phyloP scores from a whole-genome alignment of 1,284 basidiomycete genomes.

The Trichosporon coremiiforme region DNA sequence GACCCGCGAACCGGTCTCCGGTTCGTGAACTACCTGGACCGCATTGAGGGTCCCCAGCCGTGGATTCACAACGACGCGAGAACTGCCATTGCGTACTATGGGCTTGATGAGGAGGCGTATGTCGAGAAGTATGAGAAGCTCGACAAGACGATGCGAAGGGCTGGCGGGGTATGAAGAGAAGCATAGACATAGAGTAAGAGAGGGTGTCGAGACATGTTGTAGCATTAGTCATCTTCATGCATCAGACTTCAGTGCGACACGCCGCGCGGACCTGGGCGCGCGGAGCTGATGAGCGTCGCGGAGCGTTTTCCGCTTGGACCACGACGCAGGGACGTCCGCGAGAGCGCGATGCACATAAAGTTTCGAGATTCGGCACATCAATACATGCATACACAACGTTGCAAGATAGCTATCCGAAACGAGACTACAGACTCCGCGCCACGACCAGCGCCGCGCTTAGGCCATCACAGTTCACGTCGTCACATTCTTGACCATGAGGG shows the following conservation, averaged over 20 bases:
- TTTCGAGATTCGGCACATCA: too few relatives aligned
- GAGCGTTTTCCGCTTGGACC: too few relatives aligned
- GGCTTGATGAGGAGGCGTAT: not conserved
- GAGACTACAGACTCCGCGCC: too few relatives aligned
- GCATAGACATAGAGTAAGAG: not conserved
- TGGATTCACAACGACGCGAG: not conserved
- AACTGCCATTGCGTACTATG: constrained; percentile 2
- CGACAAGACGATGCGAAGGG: not conserved
- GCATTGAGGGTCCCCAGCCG: constrained; percentile 2
- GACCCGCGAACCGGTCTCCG: constrained; percentile 36
- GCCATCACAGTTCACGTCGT: too few relatives aligned
- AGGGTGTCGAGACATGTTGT: not conserved
- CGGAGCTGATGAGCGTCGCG: too few relatives aligned
- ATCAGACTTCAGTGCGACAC: not conserved
- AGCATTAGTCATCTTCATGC: constrained; percentile 5
- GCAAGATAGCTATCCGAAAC: too few relatives aligned
- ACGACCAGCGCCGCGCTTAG: too few relatives aligned
- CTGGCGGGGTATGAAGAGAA: not conserved
- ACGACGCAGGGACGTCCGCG: too few relatives aligned
- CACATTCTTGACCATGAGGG: not conserved
- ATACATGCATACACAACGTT: too few relatives aligned
- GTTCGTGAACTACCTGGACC: constrained; percentile 19
- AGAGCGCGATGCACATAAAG: too few relatives aligned
- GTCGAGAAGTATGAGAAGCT: not conserved
- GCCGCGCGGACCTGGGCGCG: too few relatives aligned